A percentile compares a stretch with the other conserved stretches of the same genome.
Evolutionary conservation across 768 basidiomycete species (phyloP).

Genomic region (Termitomyces titanicus): DNA sequence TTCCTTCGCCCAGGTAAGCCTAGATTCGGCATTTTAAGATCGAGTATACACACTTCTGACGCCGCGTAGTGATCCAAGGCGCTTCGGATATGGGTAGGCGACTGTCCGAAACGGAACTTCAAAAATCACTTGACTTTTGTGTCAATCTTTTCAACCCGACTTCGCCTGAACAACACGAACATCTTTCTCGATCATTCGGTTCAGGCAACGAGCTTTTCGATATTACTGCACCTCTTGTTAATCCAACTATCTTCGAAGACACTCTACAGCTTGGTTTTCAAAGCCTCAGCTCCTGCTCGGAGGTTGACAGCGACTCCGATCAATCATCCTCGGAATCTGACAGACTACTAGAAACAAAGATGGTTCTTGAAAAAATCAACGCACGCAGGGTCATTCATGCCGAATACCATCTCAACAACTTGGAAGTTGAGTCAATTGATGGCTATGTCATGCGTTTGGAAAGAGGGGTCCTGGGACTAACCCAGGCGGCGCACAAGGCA

Average conservation of each 20-base stretch:
- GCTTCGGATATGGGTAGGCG: conserved; percentile 71
- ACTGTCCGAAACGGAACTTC: conserved; percentile 70
- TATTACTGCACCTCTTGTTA: conserved; percentile 44
- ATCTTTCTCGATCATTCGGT: conserved; percentile 25
- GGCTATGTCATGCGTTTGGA: conserved; percentile 58
- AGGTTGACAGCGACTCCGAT: conserved; percentile 13
- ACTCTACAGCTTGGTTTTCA: conserved; percentile 24
- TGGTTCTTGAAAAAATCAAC: conserved; percentile 66
- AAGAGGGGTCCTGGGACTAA: conserved; percentile 53
- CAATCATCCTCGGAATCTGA: conserved; percentile 31
- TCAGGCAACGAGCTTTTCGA: conserved; percentile 45
- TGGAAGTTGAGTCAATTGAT: conserved; percentile 60
- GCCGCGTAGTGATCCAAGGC: conserved; percentile 66
- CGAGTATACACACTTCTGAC: not conserved
- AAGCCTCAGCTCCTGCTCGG: not conserved
- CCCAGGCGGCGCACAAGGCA: conserved; percentile 9
- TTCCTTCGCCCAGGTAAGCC: conserved; percentile 56
- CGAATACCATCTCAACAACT: conserved; percentile 64
- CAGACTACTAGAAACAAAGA: conserved; percentile 37
- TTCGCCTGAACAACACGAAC: conserved; percentile 55
- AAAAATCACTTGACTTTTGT: conserved; percentile 76
- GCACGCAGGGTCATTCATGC: conserved; percentile 65
- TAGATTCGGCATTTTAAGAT: not conserved
- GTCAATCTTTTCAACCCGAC: conserved; percentile 70
- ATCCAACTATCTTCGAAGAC: conserved; percentile 38